Base-by-base conservation (phyloP, 164 flowering plant genomes). In the Taxillus chinensis region DNA sequence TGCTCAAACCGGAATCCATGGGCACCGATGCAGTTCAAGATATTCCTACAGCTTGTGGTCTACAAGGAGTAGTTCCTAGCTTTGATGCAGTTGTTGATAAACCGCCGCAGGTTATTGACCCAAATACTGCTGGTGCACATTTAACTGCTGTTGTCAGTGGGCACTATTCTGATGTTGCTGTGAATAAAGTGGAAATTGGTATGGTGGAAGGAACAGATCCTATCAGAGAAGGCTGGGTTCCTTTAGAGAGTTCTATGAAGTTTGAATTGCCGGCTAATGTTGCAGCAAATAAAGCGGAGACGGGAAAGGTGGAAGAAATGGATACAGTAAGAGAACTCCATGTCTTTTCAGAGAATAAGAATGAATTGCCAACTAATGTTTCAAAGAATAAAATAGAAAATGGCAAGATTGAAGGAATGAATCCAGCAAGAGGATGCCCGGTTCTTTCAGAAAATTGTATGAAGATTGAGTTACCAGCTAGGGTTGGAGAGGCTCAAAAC, bases 131-230 rank as follows among this genome's bases (percentile, higher is more conserved):
- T 46, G 43, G 10, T 43, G 46, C 61, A 45, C 43, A 14, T 41
- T 46, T n/a, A 3, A 17, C 13, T 49, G 40, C 37, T n/a, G 50
- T 59, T 49, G 46, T 57, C n/a, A 63, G 58, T 52, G 58, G 39
- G 41, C 12, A 3, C 17, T 52, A 41, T 14, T 37, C 59, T 11
- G 59, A 41, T n/a, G 43, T 53, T 46, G 55, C 59, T 27, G 7
- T 12, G 17, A 64, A n/a, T 45, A 56, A 58, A 39, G 27, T 27
- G 46, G 68, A 61, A 45, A 9, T 51, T 13, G 41, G 54, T 9
- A 45, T 15, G 8, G 48, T 52, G 59, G 64, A 55, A 64, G 69
- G 43, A 50, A 64, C 65, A 54, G 73, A 63, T 39, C 42, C n/a
- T 7, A 49, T 55, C 5, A 41, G 61, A 60, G 62, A 67, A 62